These are phyloP conservation scores for Apophysomyces variabilis DNA, from an alignment of 371 early-diverging fungal species.

Conservation along the genomic window DNA sequence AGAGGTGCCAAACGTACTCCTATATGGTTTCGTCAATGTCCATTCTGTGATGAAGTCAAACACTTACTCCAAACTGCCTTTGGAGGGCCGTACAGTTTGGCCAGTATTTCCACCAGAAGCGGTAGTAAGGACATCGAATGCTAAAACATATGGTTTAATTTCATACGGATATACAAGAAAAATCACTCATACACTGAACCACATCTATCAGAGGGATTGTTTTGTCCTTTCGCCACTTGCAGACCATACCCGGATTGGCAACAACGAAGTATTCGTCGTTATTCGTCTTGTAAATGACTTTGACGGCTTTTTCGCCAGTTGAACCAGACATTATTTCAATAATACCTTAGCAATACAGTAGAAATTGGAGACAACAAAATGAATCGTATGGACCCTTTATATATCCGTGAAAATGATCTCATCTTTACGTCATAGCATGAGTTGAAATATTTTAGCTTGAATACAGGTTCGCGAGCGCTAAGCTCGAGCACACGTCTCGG, in stretches of 20 bases:
- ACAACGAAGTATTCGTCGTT: conserved; percentile 48
- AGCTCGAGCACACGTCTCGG: too few relatives aligned
- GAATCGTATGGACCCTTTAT: too few relatives aligned
- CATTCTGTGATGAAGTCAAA: not conserved
- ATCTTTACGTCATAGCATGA: too few relatives aligned
- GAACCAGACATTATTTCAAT: conserved; percentile 13
- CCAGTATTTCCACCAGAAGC: conserved; percentile 25
- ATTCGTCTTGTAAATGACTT: conserved; percentile 35
- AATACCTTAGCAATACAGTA: too few relatives aligned
- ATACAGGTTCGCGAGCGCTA: too few relatives aligned
- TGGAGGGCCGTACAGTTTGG: conserved; percentile 28
- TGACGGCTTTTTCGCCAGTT: conserved; percentile 23
- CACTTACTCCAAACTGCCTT: conserved; percentile 29
- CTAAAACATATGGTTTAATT: conserved; percentile 13
- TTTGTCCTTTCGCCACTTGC: conserved; percentile 45
- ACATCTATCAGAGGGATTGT: conserved; percentile 50
- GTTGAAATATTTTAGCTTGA: too few relatives aligned
- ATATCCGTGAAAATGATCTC: too few relatives aligned
- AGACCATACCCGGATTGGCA: conserved; percentile 35
- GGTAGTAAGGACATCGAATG: conserved; percentile 33
- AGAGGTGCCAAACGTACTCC: conserved; percentile 31
- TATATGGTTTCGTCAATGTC: not conserved
- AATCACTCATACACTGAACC: conserved; percentile 36
- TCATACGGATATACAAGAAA: not conserved
- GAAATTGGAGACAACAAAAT: too few relatives aligned